Evolutionary conservation across 768 basidiomycete species (phyloP), one percentile per base, ranked within the genome.

Genomic region (Asterophora parasitica): DNA sequence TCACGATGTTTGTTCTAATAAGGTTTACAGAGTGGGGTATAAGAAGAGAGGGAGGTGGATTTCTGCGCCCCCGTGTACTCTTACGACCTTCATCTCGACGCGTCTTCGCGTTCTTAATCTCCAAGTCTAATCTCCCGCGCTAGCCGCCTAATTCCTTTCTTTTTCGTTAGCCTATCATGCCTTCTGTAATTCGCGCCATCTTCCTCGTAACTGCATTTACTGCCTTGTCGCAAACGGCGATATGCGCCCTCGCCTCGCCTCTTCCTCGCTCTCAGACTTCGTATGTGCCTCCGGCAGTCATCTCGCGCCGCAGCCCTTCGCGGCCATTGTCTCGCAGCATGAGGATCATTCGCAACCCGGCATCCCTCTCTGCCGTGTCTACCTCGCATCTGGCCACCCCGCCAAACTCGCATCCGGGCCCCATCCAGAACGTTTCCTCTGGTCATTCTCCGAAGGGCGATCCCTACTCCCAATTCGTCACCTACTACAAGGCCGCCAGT

Each of bases 141-240:
- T 55, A 65, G 63, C 54, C 65, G 67, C 63, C 49, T 58, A 54
- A 56, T 58, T 55, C 55, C 36, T 27, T 49, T 48, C 41, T 23
- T 44, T 55, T 51, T 53, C 53, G 49, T 45, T 51, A 31, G 44
- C 46, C 51, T 46, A 38, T 54, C 42, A 67, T 63, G 65, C 58
- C 65, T 52, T 67, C 64, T 16, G 46, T 70, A 58, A 59, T 61
- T 58, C 71, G 66, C 52, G 61, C 66, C 54, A 47, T 73, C 50
- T 59, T 71, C 51, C 49, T 75, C 58, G 68, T 70, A 39, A 55
- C 70, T 50, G 64, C 61, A 48, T 63, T 79, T 53, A 59, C 67
- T 40, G 58, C 66, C 53, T 40, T 68, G 46, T 60, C 60, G 47
- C 58, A 60, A 11, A 49, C 58, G 31, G 48, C 56, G 26, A 53